phyloP scores from a whole-genome alignment of 2,329 filamentous ascomycete genomes.

The Talaromyces albobiverticillius region DNA sequence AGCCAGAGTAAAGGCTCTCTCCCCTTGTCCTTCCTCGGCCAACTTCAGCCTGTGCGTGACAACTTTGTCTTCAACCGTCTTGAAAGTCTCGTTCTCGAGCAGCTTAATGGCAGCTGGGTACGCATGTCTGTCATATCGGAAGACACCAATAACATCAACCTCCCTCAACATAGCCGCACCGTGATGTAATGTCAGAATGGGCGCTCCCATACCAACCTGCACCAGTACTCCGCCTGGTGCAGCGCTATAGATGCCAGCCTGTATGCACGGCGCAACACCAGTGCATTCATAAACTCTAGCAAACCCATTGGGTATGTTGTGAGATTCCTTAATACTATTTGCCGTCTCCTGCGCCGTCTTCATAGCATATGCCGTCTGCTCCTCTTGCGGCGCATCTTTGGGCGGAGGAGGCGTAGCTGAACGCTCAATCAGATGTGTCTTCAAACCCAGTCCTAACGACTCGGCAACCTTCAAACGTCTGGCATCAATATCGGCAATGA shows the following conservation, averaged over 20 bases:
- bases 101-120: constrained; percentile 55
- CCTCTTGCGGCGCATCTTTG: constrained; percentile 28
- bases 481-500: constrained; percentile 61
- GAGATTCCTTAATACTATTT: constrained; percentile 25
- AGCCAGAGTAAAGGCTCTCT: constrained; percentile 52
- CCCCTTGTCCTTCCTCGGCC: constrained; percentile 40
- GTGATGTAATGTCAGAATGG: constrained; percentile 53
- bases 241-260: constrained; percentile 45
- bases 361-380: constrained; percentile 32
- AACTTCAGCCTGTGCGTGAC: constrained; percentile 53
- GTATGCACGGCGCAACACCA: constrained; percentile 44
- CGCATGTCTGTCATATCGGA: constrained; percentile 52
- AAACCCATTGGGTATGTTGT: constrained; percentile 33
- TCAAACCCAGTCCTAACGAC: constrained; percentile 33
- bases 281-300: constrained; percentile 47
- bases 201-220: constrained; percentile 58
- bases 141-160: constrained; percentile 57
- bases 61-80: constrained; percentile 49
- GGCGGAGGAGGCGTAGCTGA: constrained; percentile 28
- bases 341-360: constrained; percentile 37
- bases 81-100: constrained; percentile 49
- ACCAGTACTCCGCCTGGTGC: constrained; percentile 51
- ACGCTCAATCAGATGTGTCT: constrained; percentile 37
- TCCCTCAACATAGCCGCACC: constrained; percentile 55
- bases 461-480: constrained; percentile 55